Percentiles rank a stretch among this genome's conserved stretches.
phyloP scores from a whole-genome alignment of 208 protist genomes.

The Tetramitus jugosus region DNA sequence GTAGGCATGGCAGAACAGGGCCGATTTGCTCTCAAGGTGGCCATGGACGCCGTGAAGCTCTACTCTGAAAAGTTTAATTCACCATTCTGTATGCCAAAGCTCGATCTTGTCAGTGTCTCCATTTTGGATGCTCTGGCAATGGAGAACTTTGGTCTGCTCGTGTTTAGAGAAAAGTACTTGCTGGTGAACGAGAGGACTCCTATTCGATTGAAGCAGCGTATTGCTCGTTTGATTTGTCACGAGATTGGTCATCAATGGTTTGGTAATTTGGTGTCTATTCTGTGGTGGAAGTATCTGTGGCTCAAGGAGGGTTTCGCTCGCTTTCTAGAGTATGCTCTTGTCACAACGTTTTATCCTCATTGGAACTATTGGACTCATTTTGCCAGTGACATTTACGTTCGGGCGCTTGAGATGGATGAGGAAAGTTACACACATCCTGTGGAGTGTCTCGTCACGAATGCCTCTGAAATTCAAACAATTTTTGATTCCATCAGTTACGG shows the following conservation, averaged over 20 bases:
- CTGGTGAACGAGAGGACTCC: constrained; percentile 45
- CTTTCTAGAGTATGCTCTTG: constrained; percentile 78
- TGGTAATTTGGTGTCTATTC: constrained; percentile 94
- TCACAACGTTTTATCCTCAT: constrained; percentile 58
- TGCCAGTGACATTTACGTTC: constrained; percentile 46
- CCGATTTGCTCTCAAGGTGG: constrained; percentile 74
- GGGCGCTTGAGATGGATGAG: constrained; percentile 72
- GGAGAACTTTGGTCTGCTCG: constrained; percentile 52
- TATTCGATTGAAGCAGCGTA: constrained; percentile 42
- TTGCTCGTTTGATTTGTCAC: constrained; percentile 69
- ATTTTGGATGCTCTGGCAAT: constrained; percentile 83
- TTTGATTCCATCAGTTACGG: constrained; percentile 93
- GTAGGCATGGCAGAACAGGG: constrained; percentile 76
- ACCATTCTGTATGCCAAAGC: constrained; percentile 77
- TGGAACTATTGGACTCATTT: constrained; percentile 73
- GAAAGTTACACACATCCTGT: constrained; percentile 85
- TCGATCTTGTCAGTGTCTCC: constrained; percentile 86
- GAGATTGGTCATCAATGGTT: constrained; percentile 96
- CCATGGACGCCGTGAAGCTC: constrained; percentile 73
- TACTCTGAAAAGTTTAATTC: constrained; percentile 65
- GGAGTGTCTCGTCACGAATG: constrained; percentile 77
- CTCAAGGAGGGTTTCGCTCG: constrained; percentile 98
- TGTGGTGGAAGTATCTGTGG: constrained; percentile 94
- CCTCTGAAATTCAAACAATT: constrained; percentile 86
- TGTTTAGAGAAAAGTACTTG: constrained; percentile 73